Percentiles rank a stretch among this genome's conserved stretches.
Evolutionary conservation across 148 eudicot genomes (phyloP).

Genomic region (Camellia lanceoleosa): DNA sequence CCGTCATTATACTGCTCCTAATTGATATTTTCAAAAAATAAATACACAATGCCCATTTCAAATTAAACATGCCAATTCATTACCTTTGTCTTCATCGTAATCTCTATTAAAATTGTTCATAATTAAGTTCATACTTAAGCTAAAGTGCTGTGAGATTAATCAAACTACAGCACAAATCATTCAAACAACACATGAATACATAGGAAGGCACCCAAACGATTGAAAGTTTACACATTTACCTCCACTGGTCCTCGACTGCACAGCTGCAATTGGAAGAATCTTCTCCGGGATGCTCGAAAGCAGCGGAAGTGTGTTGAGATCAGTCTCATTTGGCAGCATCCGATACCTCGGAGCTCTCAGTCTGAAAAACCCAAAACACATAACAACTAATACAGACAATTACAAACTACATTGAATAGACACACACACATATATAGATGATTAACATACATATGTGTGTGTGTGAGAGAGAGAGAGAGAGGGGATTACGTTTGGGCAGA

Average conservation of each 20-base stretch:
- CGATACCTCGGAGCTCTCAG: slow-evolving; percentile 82
- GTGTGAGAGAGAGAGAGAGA: neutral
- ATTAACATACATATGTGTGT: neutral
- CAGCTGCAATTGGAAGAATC: slow-evolving; percentile 52
- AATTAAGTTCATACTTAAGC: slow-evolving; percentile 9
- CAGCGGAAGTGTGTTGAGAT: slow-evolving; percentile 72
- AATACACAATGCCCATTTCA: neutral
- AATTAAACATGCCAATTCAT: neutral
- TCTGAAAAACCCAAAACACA: slow-evolving; percentile 33
- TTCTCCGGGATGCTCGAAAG: slow-evolving; percentile 48
- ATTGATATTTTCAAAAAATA: neutral
- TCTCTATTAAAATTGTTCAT: neutral
- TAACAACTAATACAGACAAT: neutral
- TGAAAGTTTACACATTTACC: slow-evolving; percentile 31
- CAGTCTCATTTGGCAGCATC: slow-evolving; percentile 85
- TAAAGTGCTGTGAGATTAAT: neutral
- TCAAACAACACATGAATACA: neutral
- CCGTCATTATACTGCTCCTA: neutral
- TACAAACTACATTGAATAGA: neutral
- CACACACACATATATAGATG: neutral
- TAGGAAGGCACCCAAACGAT: neutral
- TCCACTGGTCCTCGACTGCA: slow-evolving; percentile 37
- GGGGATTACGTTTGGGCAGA: slow-evolving; percentile 58
- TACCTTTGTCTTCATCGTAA: neutral
- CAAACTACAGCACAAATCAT: neutral